These are phyloP conservation scores for Suillus hirtellus DNA, from an alignment of 768 basidiomycete genomes.

Conservation along the genomic window DNA sequence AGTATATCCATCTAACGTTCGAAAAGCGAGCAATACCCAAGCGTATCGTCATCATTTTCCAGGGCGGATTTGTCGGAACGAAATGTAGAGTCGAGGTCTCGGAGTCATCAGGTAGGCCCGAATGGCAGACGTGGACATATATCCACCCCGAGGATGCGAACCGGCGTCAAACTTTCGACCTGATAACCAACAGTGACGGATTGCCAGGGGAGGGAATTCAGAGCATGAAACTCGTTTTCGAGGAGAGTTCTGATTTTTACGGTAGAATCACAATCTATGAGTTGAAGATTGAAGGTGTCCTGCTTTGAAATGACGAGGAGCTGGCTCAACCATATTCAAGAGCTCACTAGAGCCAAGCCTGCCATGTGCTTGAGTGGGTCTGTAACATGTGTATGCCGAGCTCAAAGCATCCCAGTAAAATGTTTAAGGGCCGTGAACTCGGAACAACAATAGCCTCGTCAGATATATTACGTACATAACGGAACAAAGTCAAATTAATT, in stretches of 20 bases:
- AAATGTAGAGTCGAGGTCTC: conserved; percentile 52
- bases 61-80: conserved; percentile 84
- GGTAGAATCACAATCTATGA: conserved; percentile 79
- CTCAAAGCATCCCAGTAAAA: not conserved
- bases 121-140: conserved; percentile 52
- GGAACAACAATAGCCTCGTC: too few relatives aligned
- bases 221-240: conserved; percentile 67
- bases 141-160: conserved; percentile 84
- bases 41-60: conserved; percentile 66
- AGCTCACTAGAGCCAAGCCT: not conserved
- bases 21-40: conserved; percentile 50
- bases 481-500: not conserved
- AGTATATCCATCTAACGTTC: conserved; percentile 71
- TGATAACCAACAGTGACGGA: conserved; percentile 29
- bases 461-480: not conserved
- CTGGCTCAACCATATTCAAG: not conserved
- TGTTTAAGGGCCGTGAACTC: too few relatives aligned
- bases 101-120: conserved; percentile 30
- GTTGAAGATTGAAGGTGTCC: conserved; percentile 38
- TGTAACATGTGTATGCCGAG: not conserved
- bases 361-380: not conserved
- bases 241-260: conserved; percentile 84
- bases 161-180: conserved; percentile 64
- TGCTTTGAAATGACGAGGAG: not conserved
- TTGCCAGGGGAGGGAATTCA: conserved; percentile 32